Conservation (phyloP, 2,329 filamentous ascomycete genomes). For the Trichoderma aggressivum region DNA sequence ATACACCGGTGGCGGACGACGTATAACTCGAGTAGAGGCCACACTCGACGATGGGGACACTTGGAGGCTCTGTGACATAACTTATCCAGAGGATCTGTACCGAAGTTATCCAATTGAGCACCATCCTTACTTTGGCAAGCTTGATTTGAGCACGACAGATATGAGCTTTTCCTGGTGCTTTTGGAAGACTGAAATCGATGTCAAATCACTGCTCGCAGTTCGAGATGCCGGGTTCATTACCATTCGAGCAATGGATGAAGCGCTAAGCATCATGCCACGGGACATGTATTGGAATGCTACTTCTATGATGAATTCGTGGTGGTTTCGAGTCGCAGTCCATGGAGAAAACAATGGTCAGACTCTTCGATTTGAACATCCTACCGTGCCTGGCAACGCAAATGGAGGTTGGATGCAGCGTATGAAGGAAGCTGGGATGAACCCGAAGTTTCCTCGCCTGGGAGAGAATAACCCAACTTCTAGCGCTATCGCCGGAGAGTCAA, state of each 20-base stretch:
- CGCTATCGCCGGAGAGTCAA: constrained; percentile 27
- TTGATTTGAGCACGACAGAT: constrained; percentile 87
- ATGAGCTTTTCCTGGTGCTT: constrained; percentile 89
- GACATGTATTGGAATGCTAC: constrained; percentile 97
- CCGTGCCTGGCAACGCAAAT: constrained; percentile 70
- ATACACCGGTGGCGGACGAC: constrained; percentile 81
- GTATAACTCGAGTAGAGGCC: constrained; percentile 78
- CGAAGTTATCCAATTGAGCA: constrained; percentile 57
- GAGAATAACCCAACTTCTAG: constrained; percentile 57
- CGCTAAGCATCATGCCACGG: constrained; percentile 78
- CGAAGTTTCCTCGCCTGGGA: constrained; percentile 51
- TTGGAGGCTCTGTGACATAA: constrained; percentile 60
- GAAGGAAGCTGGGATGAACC: constrained; percentile 76
- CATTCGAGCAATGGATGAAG: constrained; percentile 85
- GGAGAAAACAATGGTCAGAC: constrained; percentile 50
- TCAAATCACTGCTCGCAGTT: constrained; percentile 47
- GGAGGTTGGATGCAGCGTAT: constrained; percentile 94
- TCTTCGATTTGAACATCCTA: constrained; percentile 83
- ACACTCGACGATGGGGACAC: constrained; percentile 74
- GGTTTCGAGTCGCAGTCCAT: constrained; percentile 78
- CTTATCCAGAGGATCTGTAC: constrained; percentile 84
- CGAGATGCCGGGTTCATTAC: constrained; percentile 53
- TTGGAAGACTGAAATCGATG: constrained; percentile 73
- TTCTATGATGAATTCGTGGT: constrained; percentile 98
- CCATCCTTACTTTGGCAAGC: constrained; percentile 67